These are phyloP conservation scores for Suillus sp. DNA, from an alignment of 768 basidiomycete genomes.

Conservation along the genomic window DNA sequence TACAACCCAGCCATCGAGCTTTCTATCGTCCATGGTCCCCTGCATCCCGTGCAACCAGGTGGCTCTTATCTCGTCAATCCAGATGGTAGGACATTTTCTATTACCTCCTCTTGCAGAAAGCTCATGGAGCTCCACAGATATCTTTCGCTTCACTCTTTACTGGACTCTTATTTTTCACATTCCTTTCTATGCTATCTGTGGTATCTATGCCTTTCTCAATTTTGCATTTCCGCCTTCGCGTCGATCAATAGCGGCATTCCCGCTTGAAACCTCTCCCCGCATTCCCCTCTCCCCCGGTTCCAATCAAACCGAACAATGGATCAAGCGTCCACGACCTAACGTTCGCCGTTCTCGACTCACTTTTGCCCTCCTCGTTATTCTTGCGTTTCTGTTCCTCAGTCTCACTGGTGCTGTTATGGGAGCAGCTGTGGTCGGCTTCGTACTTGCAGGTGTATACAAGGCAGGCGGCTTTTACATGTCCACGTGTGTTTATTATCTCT, in stretches of 20 bases:
- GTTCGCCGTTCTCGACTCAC: slow-evolving; percentile 39
- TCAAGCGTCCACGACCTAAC: slow-evolving; percentile 30
- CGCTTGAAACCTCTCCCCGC: slow-evolving; percentile 2
- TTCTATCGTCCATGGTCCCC: slow-evolving; percentile 26
- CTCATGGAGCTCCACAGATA: slow-evolving; percentile 27
- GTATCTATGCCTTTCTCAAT: slow-evolving; percentile 45
- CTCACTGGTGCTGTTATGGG: slow-evolving; percentile 41
- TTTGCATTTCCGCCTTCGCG: slow-evolving; percentile 40
- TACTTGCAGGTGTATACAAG: slow-evolving; percentile 41
- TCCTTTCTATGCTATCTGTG: slow-evolving; percentile 43
- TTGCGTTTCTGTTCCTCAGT: slow-evolving; percentile 37
- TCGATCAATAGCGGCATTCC: slow-evolving; percentile 10
- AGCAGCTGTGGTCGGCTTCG: slow-evolving; percentile 40
- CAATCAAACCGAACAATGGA: slow-evolving; percentile 16
- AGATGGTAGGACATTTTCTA: slow-evolving; percentile 25
- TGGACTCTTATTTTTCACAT: slow-evolving; percentile 50
- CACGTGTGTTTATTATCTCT: slow-evolving; percentile 35
- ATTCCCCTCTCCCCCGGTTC: neutral
- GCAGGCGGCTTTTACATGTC: slow-evolving; percentile 42
- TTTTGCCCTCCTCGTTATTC: slow-evolving; percentile 43
- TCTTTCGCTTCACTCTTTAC: slow-evolving; percentile 50
- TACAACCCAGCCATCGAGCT: slow-evolving; percentile 41
- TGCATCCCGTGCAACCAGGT: slow-evolving; percentile 34
- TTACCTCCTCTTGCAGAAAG: neutral
- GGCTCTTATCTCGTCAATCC: slow-evolving; percentile 40